Evolutionary conservation across 179 eudicot species (phyloP).

Genomic region (Actinidia arguta): DNA sequence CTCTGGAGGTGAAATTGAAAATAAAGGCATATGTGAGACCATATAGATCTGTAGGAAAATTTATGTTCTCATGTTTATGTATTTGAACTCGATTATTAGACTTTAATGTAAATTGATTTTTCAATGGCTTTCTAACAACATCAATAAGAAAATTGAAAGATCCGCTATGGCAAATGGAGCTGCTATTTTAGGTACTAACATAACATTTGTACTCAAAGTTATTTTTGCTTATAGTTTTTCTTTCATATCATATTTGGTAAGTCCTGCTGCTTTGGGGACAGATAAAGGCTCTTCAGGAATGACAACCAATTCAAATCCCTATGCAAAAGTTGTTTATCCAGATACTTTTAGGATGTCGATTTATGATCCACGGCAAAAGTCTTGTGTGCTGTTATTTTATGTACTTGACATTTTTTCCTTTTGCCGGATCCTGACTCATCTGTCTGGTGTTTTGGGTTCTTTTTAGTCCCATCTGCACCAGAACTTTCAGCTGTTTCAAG

Average conservation of each 20-base stretch:
- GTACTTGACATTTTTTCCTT: neutral
- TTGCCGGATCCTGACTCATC: neutral
- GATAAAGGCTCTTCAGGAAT: slow-evolving; percentile 62
- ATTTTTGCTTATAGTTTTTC: slow-evolving; percentile 7
- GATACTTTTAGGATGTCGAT: slow-evolving; percentile 79
- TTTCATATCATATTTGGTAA: slow-evolving; percentile 5
- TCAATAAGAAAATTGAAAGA: slow-evolving; percentile 73
- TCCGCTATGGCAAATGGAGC: slow-evolving; percentile 55
- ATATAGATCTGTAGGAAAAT: neutral
- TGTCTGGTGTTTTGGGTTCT: slow-evolving; percentile 39
- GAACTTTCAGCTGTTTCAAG: slow-evolving; percentile 47
- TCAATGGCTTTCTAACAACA: slow-evolving; percentile 87
- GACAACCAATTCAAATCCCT: slow-evolving; percentile 39
- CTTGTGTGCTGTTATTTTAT: slow-evolving; percentile 47
- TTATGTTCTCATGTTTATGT: neutral
- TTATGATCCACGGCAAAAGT: slow-evolving; percentile 79
- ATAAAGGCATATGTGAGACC: neutral
- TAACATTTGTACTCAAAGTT: neutral
- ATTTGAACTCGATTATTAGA: neutral
- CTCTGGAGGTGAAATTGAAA: neutral
- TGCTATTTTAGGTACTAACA: slow-evolving; percentile 47
- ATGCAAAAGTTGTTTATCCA: slow-evolving; percentile 73
- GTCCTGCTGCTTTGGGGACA: slow-evolving; percentile 35
- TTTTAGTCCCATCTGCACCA: slow-evolving; percentile 47
- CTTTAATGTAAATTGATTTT: neutral